phyloP scores from a whole-genome alignment of 192 early-diverging fungal species.

The Coemansia sp. region DNA sequence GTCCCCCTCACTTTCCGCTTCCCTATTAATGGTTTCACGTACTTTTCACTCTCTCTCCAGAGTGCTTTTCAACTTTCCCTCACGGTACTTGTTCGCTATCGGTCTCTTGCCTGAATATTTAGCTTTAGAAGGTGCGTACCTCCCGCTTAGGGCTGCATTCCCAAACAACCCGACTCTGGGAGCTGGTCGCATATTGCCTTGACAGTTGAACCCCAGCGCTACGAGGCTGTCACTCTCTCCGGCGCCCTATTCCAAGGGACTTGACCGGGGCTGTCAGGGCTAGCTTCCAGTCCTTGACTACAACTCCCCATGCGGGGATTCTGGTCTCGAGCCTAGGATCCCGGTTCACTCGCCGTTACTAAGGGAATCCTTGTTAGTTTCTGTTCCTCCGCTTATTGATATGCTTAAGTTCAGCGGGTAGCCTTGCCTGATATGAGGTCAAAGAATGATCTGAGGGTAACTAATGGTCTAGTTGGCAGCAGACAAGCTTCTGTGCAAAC shows the following conservation, averaged over 20 bases:
- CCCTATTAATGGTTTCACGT: constrained; percentile 82
- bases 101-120: constrained; percentile 79
- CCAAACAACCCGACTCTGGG: constrained; percentile 73
- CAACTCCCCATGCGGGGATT: constrained; percentile 55
- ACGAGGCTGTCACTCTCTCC: constrained; percentile 77
- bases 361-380: constrained; percentile 77
- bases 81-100: constrained; percentile 87
- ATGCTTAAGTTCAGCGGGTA: constrained; percentile 79
- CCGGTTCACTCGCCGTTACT: constrained; percentile 77
- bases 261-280: constrained; percentile 43
- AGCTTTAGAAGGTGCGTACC: constrained; percentile 78
- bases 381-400: constrained; percentile 82
- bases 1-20: constrained; percentile 47
- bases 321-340: constrained; percentile 63
- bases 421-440: constrained; percentile 63
- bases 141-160: constrained; percentile 72
- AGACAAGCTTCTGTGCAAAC: too few species aligned
- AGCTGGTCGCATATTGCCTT: constrained; percentile 12
- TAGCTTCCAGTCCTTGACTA: constrained; percentile 61
- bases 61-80: constrained; percentile 84
- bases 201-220: constrained; percentile 17
- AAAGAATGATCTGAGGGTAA: constrained; percentile 31
- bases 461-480: too few species aligned
- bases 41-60: constrained; percentile 82
- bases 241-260: constrained; percentile 68